These are phyloP conservation scores for Plectranthus barbatus DNA, from an alignment of 257 asterid genomes.

Conservation along the genomic window DNA sequence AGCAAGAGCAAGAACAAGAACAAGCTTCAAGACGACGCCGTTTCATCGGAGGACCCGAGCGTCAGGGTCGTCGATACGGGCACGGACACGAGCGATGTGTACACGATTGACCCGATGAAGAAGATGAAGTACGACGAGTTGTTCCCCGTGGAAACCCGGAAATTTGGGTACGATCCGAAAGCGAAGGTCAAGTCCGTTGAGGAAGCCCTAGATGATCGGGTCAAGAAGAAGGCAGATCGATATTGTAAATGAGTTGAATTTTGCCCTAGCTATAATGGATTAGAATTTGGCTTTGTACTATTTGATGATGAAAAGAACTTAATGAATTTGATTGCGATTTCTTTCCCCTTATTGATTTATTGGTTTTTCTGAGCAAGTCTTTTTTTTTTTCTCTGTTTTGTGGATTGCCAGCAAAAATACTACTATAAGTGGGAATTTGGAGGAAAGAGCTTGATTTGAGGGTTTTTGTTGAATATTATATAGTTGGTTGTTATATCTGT, in stretches of 20 bases:
- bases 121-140: constrained; percentile 91
- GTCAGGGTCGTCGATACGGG: constrained; percentile 24
- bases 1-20: too few species aligned
- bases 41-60: constrained; percentile 23
- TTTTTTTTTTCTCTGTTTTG: not conserved
- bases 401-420: not conserved
- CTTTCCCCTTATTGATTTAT: not conserved
- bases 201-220: constrained; percentile 92
- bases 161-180: constrained; percentile 72
- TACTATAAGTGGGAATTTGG: not conserved
- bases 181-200: constrained; percentile 65
- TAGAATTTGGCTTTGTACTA: not conserved
- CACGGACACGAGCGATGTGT: constrained; percentile 39
- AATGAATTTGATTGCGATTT: not conserved
- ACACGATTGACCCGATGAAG: constrained; percentile 93
- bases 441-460: not conserved
- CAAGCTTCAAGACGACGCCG: constrained; percentile 34
- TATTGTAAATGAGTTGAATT: constrained; percentile 58
- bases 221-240: constrained; percentile 94
- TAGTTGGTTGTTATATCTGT: too few species aligned
- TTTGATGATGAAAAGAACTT: not conserved
- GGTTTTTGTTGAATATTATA: not conserved
- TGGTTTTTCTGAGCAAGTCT: too few species aligned
- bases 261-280: not conserved
- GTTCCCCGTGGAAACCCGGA: constrained; percentile 80